Conservation (phyloP, 2,329 filamentous ascomycete species). For the Trichophyton mentagrophytes region DNA sequence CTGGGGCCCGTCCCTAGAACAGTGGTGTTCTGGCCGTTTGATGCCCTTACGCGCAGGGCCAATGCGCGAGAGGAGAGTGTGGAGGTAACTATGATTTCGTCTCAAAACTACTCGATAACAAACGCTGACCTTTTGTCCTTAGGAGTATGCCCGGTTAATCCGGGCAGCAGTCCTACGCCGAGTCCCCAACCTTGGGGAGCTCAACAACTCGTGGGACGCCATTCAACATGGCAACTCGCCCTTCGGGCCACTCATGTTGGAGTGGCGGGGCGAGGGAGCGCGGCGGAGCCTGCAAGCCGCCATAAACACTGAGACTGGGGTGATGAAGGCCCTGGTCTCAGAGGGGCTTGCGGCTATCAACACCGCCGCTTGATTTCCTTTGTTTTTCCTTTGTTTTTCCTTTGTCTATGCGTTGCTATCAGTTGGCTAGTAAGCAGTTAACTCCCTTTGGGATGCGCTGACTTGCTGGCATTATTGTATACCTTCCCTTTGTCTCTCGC, state of each 20-base stretch:
- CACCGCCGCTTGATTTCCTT: not conserved
- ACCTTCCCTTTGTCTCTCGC: not conserved
- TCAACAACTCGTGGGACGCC: constrained; percentile 11
- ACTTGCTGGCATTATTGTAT: not conserved
- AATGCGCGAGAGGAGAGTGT: constrained; percentile 15
- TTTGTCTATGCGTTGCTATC: not conserved
- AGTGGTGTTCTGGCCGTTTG: constrained; percentile 30
- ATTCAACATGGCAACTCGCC: constrained; percentile 11
- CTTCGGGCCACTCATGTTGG: constrained; percentile 13
- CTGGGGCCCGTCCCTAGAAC: constrained; percentile 16
- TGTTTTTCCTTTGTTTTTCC: constrained; percentile 3
- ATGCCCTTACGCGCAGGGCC: constrained; percentile 22
- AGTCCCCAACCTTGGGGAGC: constrained; percentile 4
- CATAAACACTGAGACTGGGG: constrained; percentile 10
- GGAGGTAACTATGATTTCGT: constrained; percentile 16
- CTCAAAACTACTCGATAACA: not conserved
- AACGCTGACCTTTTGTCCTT: not conserved
- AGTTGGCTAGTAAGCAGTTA: not conserved
- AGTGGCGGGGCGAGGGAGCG: constrained; percentile 11
- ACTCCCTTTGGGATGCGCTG: not conserved
- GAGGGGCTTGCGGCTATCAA: constrained; percentile 11
- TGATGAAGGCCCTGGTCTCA: constrained; percentile 8
- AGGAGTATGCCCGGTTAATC: constrained; percentile 14
- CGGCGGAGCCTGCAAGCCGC: constrained; percentile 11
- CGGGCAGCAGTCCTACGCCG: constrained; percentile 6